Base-by-base conservation (phyloP, 1,284 basidiomycete genomes). In the Fomitopsis pinicola region DNA sequence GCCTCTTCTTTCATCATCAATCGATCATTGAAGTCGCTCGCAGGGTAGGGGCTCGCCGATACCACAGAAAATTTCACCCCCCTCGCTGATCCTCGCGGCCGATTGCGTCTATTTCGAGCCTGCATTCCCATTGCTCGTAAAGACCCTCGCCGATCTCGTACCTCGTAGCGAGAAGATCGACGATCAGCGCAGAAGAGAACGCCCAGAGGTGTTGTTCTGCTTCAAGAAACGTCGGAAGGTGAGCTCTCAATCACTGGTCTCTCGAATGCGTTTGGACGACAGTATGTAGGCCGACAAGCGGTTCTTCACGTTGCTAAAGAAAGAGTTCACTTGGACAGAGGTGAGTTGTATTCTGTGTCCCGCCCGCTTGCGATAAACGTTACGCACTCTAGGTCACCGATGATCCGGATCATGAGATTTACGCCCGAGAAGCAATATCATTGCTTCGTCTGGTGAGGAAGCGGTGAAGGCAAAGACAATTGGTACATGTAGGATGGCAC, bases 71-170 rank as follows among this genome's bases (percentile, higher is more conserved):
- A 75, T 86, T 17, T 70, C 73, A 26, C 80, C 77, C 5, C 82
- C 87, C 7, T 85, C 93, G 67, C 64, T 97, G 30, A 81, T 95
- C 60, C 80, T 95, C 6, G 92, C 91, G 0, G 94, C 94, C 1
- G 95, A 98, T 72, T 98, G 95, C 69, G 94, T 98, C 5, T 98
- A 98, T 76, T 94, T 94, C 67, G 95, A 97, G 76, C 91, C 92
- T n/a, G 90, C 94, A 0, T 98, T 97, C 69, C 90, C 94, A 2
- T 82, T 96, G 15, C 83, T 98, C 1, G 90, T 96, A 1, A 75
- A 89, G 66, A 97, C 95, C 0, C 80, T 98, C 56, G 80, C 77
- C 40, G 84, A 88, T 46, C 82, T 97, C 19, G 77, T 82, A 1
- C 75, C 72, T 0, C 12, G 19, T 12, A 3, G n/a, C 15, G n/a